phyloP scores from a whole-genome alignment of 352 stramenopile species.

The Globisporangium paroecandrum region DNA sequence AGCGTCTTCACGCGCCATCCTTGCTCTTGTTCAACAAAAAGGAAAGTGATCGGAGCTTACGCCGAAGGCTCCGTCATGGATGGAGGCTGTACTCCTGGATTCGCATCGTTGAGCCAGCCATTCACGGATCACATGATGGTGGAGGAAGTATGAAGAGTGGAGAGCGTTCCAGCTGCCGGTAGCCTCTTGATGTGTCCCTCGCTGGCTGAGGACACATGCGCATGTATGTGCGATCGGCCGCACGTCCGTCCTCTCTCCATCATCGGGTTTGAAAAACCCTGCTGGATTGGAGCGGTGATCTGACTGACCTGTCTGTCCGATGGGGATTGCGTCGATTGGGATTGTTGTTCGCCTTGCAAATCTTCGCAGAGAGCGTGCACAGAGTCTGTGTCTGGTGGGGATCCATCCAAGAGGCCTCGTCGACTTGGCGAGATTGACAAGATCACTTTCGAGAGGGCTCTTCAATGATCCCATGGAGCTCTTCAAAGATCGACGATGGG shows the following conservation, averaged over 20 bases:
- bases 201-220: neutral
- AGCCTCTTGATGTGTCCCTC: neutral
- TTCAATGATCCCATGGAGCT: neutral
- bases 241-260: neutral
- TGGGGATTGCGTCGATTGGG: too few species aligned
- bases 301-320: too few species aligned
- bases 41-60: neutral
- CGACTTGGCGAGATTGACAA: too few species aligned
- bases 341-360: too few species aligned
- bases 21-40: slow-evolving; percentile 1
- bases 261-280: too few species aligned
- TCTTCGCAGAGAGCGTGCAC: too few species aligned
- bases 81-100: neutral
- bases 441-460: neutral
- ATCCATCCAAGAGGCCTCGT: too few species aligned
- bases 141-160: neutral
- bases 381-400: too few species aligned
- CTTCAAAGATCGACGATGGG: neutral
- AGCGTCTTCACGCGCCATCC: slow-evolving; percentile 6
- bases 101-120: neutral
- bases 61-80: neutral
- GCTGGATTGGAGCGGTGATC: too few species aligned
- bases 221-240: neutral
- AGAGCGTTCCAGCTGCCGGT: neutral
- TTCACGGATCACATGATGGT: neutral